Evolutionary conservation across 306 rosid genomes (phyloP).

Genomic region (Quercus aquifolioides): DNA sequence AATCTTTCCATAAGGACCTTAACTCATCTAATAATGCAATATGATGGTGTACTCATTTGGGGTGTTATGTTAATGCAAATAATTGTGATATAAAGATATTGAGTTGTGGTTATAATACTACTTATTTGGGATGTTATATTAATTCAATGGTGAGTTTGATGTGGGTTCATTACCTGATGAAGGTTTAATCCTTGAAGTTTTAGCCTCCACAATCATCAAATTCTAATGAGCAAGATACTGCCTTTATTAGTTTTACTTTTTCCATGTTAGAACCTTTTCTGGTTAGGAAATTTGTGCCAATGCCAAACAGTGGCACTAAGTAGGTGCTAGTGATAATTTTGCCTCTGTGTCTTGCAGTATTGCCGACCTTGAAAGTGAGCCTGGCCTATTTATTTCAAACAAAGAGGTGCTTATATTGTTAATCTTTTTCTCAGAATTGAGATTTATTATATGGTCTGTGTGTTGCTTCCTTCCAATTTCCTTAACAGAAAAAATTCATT

Average conservation of each 20-base stretch:
- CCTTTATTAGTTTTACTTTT: neutral
- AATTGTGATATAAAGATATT: neutral
- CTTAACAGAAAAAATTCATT: neutral
- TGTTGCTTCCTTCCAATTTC: neutral
- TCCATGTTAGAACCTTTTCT: neutral
- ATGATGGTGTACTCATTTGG: neutral
- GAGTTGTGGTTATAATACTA: neutral
- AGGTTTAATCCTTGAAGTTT: neutral
- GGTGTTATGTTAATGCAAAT: neutral
- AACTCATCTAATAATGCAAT: neutral
- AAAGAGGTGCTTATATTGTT: conserved; percentile 48
- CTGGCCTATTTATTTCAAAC: conserved; percentile 76
- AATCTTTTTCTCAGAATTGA: conserved; percentile 5
- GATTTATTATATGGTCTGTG: conserved; percentile 5
- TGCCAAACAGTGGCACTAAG: neutral
- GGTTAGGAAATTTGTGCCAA: neutral
- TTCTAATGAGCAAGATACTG: neutral
- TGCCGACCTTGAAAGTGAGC: conserved; percentile 90
- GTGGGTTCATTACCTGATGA: neutral
- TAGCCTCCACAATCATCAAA: neutral
- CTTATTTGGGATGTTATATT: neutral
- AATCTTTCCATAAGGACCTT: neutral
- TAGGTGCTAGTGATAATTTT: conserved; percentile 14
- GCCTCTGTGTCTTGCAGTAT: conserved; percentile 57
- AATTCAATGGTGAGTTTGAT: neutral